Evolutionary conservation across 2,329 filamentous ascomycete genomes (phyloP).

Genomic region (Monosporascus sp.): DNA sequence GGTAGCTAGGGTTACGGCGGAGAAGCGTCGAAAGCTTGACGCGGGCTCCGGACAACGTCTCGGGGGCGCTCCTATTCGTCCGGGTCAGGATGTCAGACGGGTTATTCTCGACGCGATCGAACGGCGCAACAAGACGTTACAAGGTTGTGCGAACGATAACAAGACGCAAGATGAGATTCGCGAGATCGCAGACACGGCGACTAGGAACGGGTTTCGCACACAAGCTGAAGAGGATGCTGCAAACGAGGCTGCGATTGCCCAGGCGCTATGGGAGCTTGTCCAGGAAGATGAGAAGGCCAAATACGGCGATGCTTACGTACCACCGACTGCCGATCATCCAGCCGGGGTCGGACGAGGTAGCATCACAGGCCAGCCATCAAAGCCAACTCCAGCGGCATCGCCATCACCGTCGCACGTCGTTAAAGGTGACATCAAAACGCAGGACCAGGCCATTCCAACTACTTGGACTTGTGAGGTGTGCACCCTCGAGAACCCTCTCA

Average conservation of each 20-base stretch:
- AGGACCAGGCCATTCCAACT: constrained; percentile 2
- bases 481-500: constrained; percentile 49
- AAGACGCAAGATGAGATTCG: constrained; percentile 61
- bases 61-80: constrained; percentile 51
- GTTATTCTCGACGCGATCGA: constrained; percentile 69
- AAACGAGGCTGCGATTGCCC: constrained; percentile 79
- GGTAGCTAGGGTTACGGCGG: constrained; percentile 66
- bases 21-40: constrained; percentile 56
- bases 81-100: constrained; percentile 63
- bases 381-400: not conserved
- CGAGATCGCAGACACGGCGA: constrained; percentile 57
- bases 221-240: constrained; percentile 84
- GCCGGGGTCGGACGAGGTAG: constrained; percentile 34
- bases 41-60: constrained; percentile 65
- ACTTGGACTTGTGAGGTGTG: constrained; percentile 51
- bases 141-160: constrained; percentile 71
- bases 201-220: constrained; percentile 70
- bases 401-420: not conserved
- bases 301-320: constrained; percentile 50
- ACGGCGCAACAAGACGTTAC: constrained; percentile 58
- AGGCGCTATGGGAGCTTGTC: constrained; percentile 80
- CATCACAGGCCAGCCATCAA: constrained; percentile 5
- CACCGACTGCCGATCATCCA: constrained; percentile 44
- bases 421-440: not conserved
- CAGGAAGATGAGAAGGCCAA: constrained; percentile 65